Evolutionary conservation across 257 asterid genomes (phyloP).

Genomic region (Rubia yunnanensis): DNA sequence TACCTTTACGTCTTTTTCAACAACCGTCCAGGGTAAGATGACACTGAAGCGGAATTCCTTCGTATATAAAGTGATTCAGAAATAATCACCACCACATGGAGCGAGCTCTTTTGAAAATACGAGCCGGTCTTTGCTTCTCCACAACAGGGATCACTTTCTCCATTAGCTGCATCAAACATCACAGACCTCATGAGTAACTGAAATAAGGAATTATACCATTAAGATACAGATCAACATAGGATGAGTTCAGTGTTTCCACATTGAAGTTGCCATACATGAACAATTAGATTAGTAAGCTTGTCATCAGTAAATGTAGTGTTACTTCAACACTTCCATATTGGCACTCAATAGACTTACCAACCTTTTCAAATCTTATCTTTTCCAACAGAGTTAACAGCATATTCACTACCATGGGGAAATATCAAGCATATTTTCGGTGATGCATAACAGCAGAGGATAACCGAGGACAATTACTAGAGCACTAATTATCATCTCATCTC

Average conservation of each 20-base stretch:
- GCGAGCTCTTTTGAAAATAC: conserved; percentile 37
- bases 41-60: conserved; percentile 13
- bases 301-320: not conserved
- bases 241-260: no score
- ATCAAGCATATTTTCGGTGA: not conserved
- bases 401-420: not conserved
- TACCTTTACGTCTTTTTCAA: not conserved
- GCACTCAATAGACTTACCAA: not conserved
- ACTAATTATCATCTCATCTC: not conserved
- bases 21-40: conserved; percentile 1
- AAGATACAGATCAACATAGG: not conserved
- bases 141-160: conserved; percentile 72
- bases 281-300: no score
- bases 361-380: not conserved
- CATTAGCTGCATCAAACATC: conserved; percentile 45
- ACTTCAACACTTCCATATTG: not conserved
- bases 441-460: not conserved
- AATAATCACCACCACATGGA: conserved; percentile 43
- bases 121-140: conserved; percentile 56
- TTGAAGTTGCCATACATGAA: no score
- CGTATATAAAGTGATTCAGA: conserved; percentile 3
- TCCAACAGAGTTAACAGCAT: not conserved
- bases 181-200: not conserved
- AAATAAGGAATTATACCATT: not conserved
- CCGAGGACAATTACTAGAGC: not conserved